phyloP scores from a whole-genome alignment of 164 flowering plant genomes.

The Stephania japonica region DNA sequence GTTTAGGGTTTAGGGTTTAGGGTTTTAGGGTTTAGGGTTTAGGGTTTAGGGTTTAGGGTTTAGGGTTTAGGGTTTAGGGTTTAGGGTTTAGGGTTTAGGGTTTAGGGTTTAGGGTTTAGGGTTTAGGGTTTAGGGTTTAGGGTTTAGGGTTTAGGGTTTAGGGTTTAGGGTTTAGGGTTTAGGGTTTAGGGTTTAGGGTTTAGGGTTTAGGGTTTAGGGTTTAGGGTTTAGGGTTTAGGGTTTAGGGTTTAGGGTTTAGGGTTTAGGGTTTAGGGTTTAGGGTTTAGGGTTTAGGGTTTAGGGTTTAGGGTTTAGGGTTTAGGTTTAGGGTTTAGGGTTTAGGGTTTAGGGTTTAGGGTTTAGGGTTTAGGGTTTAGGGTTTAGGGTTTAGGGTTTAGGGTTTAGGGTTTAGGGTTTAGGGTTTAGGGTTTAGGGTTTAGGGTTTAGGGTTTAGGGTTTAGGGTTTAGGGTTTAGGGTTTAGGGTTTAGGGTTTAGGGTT shows the following conservation, averaged over 20 bases:
- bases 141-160: conserved; percentile 9
- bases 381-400: conserved; percentile 24
- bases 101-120: conserved; percentile 3
- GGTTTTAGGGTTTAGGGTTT: conserved; percentile 3
- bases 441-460: conserved; percentile 24
- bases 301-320: conserved; percentile 13
- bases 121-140: conserved; percentile 8
- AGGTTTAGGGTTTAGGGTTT: conserved; percentile 14
- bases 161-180: conserved; percentile 8
- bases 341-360: conserved; percentile 12
- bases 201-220: conserved; percentile 1
- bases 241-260: conserved; percentile 15
- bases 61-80: conserved; percentile 8
- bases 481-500: conserved; percentile 26
- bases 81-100: conserved; percentile 1
- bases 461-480: conserved; percentile 24
- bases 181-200: neutral
- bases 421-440: conserved; percentile 23
- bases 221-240: conserved; percentile 8
- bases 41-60: conserved; percentile 8
- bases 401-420: conserved; percentile 20
- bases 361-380: conserved; percentile 20
- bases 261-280: conserved; percentile 15
- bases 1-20: conserved; percentile 7
- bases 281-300: conserved; percentile 11